These are phyloP conservation scores for Penicillium sp. DNA, from an alignment of 2,329 filamentous ascomycete species.

Conservation along the genomic window DNA sequence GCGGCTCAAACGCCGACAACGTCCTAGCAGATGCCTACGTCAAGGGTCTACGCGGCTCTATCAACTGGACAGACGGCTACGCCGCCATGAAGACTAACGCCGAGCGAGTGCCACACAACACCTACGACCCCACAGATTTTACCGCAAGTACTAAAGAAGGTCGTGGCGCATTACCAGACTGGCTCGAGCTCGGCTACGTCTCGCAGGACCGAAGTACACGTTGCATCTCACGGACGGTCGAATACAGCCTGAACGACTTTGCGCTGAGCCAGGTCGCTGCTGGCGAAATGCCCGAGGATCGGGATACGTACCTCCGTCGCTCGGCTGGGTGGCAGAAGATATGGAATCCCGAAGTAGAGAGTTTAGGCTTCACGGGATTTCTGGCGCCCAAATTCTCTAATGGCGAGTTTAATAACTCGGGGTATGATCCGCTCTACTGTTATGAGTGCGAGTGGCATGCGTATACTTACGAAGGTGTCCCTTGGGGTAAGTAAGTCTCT, in stretches of 20 bases:
- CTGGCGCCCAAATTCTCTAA: slow-evolving; percentile 62
- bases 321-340: slow-evolving; percentile 75
- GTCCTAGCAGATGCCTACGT: slow-evolving; percentile 74
- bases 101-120: slow-evolving; percentile 66
- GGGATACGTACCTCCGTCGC: slow-evolving; percentile 63
- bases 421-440: slow-evolving; percentile 58
- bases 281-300: slow-evolving; percentile 53
- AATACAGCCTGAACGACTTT: slow-evolving; percentile 70
- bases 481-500: slow-evolving; percentile 52
- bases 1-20: slow-evolving; percentile 73
- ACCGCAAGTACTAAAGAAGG: slow-evolving; percentile 71
- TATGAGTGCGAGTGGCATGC: slow-evolving; percentile 70
- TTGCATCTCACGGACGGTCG: slow-evolving; percentile 68
- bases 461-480: slow-evolving; percentile 64
- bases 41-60: slow-evolving; percentile 66
- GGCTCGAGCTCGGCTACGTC: slow-evolving; percentile 69
- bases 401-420: slow-evolving; percentile 53
- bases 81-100: slow-evolving; percentile 70
- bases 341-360: slow-evolving; percentile 65
- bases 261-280: slow-evolving; percentile 61
- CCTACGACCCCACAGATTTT: slow-evolving; percentile 57
- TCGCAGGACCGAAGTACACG: slow-evolving; percentile 61
- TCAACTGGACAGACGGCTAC: slow-evolving; percentile 70
- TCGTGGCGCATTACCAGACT: slow-evolving; percentile 70
- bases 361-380: slow-evolving; percentile 60